Conservation (phyloP, 169 alveolate genomes). For the Eimeria zaria region DNA sequence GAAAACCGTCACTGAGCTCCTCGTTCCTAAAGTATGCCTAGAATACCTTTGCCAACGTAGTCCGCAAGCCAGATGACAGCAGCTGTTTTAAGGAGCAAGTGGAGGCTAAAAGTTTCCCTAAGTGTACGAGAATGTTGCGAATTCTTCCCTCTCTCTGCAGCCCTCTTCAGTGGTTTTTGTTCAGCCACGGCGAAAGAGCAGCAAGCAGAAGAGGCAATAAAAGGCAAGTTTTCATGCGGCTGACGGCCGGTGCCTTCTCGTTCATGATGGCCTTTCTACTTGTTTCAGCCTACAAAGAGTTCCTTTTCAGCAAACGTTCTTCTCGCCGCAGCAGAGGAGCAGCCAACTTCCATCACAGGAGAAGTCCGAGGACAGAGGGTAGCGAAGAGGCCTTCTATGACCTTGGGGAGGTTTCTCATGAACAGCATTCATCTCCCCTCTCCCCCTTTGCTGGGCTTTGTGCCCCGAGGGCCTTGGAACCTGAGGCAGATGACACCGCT, state of each 20-base stretch:
- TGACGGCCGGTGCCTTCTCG: neutral
- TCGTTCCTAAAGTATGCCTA: neutral
- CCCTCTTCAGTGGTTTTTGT: neutral
- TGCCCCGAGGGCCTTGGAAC: neutral
- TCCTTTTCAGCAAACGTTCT: neutral
- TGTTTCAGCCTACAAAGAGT: slow-evolving; percentile 7
- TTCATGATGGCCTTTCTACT: neutral
- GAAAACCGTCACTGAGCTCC: neutral
- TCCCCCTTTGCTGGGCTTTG: neutral
- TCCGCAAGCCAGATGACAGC: slow-evolving; percentile 23
- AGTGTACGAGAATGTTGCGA: neutral
- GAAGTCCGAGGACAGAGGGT: neutral
- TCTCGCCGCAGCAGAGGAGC: neutral
- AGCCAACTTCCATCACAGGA: neutral
- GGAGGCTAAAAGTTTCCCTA: neutral
- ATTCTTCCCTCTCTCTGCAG: neutral
- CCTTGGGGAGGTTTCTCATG: neutral
- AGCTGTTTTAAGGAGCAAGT: neutral
- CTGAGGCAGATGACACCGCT: neutral
- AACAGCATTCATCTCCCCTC: neutral
- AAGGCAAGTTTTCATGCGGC: neutral
- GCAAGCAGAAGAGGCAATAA: neutral
- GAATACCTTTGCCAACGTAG: neutral
- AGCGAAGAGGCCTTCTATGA: neutral
- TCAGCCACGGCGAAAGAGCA: neutral